Percentiles rank a stretch among this genome's conserved stretches.
These are phyloP conservation scores for Kuraishia cidri DNA, from an alignment of 805 yeast species.

Conservation along the genomic window DNA sequence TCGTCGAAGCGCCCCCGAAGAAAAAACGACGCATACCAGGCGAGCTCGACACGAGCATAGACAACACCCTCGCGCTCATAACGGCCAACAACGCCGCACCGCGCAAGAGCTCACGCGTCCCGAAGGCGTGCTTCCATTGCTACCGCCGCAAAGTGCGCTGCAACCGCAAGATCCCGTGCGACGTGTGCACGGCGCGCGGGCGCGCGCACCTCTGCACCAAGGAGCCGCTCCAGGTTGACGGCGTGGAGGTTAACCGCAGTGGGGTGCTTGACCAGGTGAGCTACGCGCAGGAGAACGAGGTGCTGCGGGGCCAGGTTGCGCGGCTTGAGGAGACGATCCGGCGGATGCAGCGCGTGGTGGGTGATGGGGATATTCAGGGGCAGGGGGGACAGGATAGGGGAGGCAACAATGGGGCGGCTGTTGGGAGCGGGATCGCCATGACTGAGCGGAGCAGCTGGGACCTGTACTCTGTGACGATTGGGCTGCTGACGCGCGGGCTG, in stretches of 20 bases:
- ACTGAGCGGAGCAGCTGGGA: constrained; percentile 1
- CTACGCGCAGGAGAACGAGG: constrained; percentile 1
- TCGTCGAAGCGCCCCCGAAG: too few relatives aligned
- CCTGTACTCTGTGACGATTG: background rate
- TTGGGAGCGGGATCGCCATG: background rate
- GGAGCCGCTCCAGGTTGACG: constrained; percentile 24
- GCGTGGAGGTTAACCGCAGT: constrained; percentile 16
- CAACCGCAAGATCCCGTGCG: constrained; percentile 38
- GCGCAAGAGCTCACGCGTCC: too few relatives aligned
- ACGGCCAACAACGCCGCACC: too few relatives aligned
- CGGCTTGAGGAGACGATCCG: background rate
- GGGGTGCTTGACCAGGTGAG: background rate
- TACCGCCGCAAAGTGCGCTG: constrained; percentile 38
- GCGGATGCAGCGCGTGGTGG: too few relatives aligned
- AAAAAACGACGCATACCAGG: too few relatives aligned
- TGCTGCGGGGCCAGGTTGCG: background rate
- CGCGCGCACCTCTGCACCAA: constrained; percentile 19
- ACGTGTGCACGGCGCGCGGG: constrained; percentile 26
- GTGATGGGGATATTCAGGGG: too few relatives aligned
- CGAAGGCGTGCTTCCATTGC: constrained; percentile 36
- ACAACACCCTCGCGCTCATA: too few relatives aligned
- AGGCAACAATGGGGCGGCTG: too few relatives aligned
- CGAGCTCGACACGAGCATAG: too few relatives aligned
- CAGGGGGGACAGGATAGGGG: too few relatives aligned
- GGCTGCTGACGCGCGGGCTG: constrained; percentile 2